Percentiles rank a stretch among this genome's conserved stretches.
These are phyloP conservation scores for Rosa hybrid DNA, from an alignment of 331 rosid genomes.

Conservation along the genomic window DNA sequence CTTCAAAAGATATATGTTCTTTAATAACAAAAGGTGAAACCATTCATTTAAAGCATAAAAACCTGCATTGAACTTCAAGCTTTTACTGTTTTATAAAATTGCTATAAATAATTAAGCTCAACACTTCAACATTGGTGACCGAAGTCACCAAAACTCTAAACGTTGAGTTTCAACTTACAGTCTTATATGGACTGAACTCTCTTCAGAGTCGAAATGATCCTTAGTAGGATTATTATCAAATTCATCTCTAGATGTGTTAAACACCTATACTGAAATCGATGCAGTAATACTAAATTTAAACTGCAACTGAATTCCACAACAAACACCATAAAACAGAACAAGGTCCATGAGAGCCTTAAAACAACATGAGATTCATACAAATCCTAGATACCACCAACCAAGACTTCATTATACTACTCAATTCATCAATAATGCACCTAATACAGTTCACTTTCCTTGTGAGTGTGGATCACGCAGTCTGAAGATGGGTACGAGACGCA, in stretches of 20 bases:
- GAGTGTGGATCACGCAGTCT: slow-evolving; percentile 76
- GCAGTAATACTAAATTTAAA: neutral
- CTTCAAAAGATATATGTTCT: neutral
- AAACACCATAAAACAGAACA: slow-evolving; percentile 1
- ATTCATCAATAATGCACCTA: slow-evolving; percentile 31
- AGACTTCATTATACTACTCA: slow-evolving; percentile 9
- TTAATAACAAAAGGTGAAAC: neutral
- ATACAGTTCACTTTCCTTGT: slow-evolving; percentile 76
- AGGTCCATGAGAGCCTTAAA: neutral
- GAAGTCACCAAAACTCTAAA: neutral
- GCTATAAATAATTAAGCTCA: neutral
- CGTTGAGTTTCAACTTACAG: too few species aligned
- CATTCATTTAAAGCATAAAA: neutral
- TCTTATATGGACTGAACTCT: neutral
- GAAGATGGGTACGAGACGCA: slow-evolving; percentile 77
- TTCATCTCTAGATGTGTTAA: neutral
- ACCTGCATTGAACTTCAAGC: neutral
- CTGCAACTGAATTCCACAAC: slow-evolving; percentile 9
- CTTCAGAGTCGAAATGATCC: neutral
- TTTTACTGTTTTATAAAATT: neutral
- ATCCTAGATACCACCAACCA: neutral
- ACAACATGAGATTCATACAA: neutral
- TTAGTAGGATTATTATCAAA: too few species aligned
- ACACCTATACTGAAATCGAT: neutral
- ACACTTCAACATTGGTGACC: neutral